These are phyloP conservation scores for Betula pendula DNA, from an alignment of 306 rosid genomes.

Conservation along the genomic window DNA sequence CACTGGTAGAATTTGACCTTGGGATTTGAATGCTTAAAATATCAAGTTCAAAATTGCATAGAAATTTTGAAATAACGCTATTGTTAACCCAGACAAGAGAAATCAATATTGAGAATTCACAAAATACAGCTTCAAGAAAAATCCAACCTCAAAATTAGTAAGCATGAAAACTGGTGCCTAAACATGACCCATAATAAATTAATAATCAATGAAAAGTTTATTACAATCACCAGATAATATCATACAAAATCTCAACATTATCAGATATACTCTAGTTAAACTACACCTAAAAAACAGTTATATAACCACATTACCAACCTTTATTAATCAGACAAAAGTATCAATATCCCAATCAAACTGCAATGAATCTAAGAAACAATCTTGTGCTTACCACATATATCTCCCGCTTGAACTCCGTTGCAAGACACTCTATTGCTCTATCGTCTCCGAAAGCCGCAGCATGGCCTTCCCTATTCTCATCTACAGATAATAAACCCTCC, in stretches of 20 bases:
- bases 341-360: neutral
- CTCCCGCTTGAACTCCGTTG: conserved; percentile 94
- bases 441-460: conserved; percentile 99
- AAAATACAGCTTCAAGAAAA: neutral
- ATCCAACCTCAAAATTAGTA: too few relatives aligned
- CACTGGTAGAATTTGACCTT: neutral
- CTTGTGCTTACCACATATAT: conserved; percentile 78
- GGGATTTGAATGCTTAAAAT: too few relatives aligned
- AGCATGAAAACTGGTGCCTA: too few relatives aligned
- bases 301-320: neutral
- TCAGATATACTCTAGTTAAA: neutral
- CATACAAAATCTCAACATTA: neutral
- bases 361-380: neutral
- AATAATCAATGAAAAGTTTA: neutral
- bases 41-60: neutral
- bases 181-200: too few relatives aligned
- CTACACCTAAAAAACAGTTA: neutral
- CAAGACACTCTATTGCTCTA: conserved; percentile 97
- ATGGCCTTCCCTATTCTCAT: conserved; percentile 84
- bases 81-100: neutral
- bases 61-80: neutral
- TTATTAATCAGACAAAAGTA: neutral
- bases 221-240: neutral
- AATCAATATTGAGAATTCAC: neutral
- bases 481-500: conserved; percentile 83